phyloP scores from a whole-genome alignment of 441 rosid genomes.

The Corymbia calophylla region DNA sequence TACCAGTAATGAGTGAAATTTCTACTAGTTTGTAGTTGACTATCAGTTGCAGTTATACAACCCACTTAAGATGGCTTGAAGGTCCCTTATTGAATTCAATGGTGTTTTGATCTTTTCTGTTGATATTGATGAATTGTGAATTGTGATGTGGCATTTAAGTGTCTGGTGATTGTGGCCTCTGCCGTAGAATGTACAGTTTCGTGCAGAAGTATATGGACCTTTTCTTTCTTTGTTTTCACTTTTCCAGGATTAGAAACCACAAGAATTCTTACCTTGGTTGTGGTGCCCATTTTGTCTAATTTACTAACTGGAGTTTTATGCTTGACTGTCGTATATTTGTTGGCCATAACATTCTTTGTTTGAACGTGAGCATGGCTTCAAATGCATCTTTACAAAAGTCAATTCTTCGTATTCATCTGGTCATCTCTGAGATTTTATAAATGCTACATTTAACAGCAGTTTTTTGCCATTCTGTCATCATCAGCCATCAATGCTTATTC shows the following conservation, averaged over 20 bases:
- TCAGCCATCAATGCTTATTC: not conserved
- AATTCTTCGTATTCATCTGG: not conserved
- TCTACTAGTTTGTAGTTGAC: not conserved
- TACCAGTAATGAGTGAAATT: not conserved
- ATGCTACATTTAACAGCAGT: not conserved
- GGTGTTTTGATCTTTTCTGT: not conserved
- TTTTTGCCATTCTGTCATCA: not conserved
- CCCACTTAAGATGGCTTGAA: not conserved
- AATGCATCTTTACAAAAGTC: not conserved
- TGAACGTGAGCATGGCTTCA: not conserved
- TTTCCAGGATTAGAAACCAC: not conserved
- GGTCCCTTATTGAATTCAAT: not conserved
- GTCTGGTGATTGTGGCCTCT: too few relatives aligned
- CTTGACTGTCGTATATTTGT: not conserved
- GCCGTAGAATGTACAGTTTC: too few relatives aligned
- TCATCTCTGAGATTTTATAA: not conserved
- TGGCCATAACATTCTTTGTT: not conserved
- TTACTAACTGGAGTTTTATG: not conserved
- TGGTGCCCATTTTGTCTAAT: not conserved
- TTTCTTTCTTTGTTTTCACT: not conserved
- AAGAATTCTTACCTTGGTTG: not conserved
- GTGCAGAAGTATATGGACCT: not conserved
- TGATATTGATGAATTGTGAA: not conserved
- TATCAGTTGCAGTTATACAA: not conserved
- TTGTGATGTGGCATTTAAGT: not conserved